Conservation (phyloP, 2,329 filamentous ascomycete species). For the Trichophyton schoenleinii region DNA sequence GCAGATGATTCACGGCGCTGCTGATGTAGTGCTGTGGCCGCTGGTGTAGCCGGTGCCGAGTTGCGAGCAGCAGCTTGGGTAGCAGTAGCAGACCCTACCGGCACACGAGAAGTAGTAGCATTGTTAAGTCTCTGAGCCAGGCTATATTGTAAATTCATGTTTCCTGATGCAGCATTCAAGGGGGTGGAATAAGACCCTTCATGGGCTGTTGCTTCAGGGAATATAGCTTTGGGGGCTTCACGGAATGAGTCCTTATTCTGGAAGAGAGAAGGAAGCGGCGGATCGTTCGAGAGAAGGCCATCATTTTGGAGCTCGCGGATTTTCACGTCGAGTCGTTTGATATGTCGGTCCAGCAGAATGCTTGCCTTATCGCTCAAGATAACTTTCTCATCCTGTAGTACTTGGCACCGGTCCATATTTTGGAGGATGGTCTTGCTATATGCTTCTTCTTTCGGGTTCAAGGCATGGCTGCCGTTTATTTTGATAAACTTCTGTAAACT, state of each 20-base stretch:
- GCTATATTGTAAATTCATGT: conserved; percentile 40
- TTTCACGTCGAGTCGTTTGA: conserved; percentile 51
- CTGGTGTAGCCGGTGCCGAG: conserved; percentile 31
- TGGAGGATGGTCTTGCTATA: conserved; percentile 46
- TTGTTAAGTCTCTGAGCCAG: conserved; percentile 40
- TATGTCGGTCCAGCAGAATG: conserved; percentile 48
- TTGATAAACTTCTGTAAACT: conserved; percentile 56
- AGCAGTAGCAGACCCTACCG: conserved; percentile 31
- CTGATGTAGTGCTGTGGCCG: conserved; percentile 30
- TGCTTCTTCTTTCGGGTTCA: conserved; percentile 51
- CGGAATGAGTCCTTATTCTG: conserved; percentile 30
- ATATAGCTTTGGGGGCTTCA: conserved; percentile 35
- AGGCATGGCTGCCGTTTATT: conserved; percentile 46
- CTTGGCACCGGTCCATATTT: conserved; percentile 45
- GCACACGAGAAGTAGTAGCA: conserved; percentile 20
- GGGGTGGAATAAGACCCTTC: conserved; percentile 35
- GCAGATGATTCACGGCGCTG: conserved; percentile 44
- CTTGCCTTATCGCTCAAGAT: conserved; percentile 48
- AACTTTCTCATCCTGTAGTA: conserved; percentile 51
- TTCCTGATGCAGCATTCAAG: conserved; percentile 44
- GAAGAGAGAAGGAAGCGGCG: conserved; percentile 47
- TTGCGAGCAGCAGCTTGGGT: conserved; percentile 25
- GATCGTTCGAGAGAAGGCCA: conserved; percentile 47
- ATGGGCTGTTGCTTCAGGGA: conserved; percentile 34
- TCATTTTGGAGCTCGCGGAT: conserved; percentile 47